Evolutionary conservation across 768 basidiomycete species (phyloP).

Genomic region (Podaxis sp.): DNA sequence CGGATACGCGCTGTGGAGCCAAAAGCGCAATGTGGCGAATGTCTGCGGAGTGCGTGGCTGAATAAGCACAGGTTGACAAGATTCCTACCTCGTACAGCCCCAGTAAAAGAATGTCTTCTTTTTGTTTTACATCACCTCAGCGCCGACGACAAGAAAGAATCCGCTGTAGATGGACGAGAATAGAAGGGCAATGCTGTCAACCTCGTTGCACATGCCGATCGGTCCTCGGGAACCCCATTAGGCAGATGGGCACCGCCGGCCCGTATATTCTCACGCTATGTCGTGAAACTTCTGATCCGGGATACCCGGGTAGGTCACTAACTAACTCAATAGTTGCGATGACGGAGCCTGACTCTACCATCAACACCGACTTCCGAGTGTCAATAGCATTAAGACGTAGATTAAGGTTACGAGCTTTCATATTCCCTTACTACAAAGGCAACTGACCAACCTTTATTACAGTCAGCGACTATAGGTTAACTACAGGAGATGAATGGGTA

Average conservation of each 20-base stretch:
- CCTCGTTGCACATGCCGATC: too few relatives aligned
- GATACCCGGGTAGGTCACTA: too few relatives aligned
- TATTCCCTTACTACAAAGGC: background rate
- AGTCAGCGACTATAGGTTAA: background rate
- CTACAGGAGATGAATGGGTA: background rate
- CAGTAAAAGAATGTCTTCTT: background rate
- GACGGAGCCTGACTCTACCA: too few relatives aligned
- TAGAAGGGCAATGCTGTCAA: too few relatives aligned
- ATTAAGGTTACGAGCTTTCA: too few relatives aligned
- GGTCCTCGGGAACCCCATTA: too few relatives aligned
- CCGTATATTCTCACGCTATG: too few relatives aligned
- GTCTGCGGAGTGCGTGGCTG: background rate
- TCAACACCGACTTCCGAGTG: too few relatives aligned
- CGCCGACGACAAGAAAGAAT: background rate
- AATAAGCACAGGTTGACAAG: background rate
- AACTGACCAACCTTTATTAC: background rate
- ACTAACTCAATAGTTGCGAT: too few relatives aligned
- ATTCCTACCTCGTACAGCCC: background rate
- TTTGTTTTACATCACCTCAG: background rate
- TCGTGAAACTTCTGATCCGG: too few relatives aligned
- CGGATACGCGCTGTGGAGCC: background rate
- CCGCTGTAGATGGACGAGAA: background rate
- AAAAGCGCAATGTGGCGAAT: background rate
- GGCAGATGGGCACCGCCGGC: too few relatives aligned
- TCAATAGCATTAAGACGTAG: too few relatives aligned